Evolutionary conservation across 1,284 basidiomycete species (phyloP).

Genomic region (Malassezia caprae): DNA sequence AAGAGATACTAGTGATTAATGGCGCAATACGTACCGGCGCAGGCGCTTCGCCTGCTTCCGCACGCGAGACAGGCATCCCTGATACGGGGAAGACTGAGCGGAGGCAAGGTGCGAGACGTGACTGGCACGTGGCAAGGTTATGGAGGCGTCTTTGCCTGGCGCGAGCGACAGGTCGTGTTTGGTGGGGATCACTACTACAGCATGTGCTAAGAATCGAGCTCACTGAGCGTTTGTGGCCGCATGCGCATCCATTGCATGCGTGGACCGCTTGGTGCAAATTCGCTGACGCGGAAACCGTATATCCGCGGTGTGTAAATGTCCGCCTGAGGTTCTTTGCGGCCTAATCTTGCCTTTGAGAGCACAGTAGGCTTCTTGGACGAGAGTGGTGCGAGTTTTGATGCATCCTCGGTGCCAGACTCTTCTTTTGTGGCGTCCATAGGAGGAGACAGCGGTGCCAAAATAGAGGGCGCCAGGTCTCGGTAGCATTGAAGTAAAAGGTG

Average conservation of each 20-base stretch:
- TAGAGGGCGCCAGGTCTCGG: slow-evolving; percentile 51
- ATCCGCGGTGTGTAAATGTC: slow-evolving; percentile 82
- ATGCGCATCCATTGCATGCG: slow-evolving; percentile 91
- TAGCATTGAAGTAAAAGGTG: slow-evolving; percentile 97
- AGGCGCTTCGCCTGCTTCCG: slow-evolving; percentile 14
- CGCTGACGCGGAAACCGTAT: slow-evolving; percentile 62
- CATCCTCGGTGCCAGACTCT: background rate
- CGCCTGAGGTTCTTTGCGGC: slow-evolving; percentile 24
- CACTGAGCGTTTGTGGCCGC: slow-evolving; percentile 66
- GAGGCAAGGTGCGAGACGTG: background rate
- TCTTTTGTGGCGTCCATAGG: background rate
- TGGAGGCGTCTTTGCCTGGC: no score
- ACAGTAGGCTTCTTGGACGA: slow-evolving; percentile 6
- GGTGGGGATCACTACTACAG: background rate
- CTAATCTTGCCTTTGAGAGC: slow-evolving; percentile 29
- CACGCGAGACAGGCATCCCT: slow-evolving; percentile 9
- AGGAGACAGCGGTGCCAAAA: slow-evolving; percentile 26
- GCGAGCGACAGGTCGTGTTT: background rate
- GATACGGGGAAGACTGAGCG: background rate
- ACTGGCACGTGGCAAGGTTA: background rate
- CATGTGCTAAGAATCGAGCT: slow-evolving; percentile 55
- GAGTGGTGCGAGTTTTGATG: background rate
- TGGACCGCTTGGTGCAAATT: slow-evolving; percentile 68
- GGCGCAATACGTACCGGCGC: slow-evolving; percentile 12
- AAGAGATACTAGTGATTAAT: slow-evolving; percentile 19